Conservation (phyloP, 176 grass and related monocot genomes). For the Olyra latifolia region DNA sequence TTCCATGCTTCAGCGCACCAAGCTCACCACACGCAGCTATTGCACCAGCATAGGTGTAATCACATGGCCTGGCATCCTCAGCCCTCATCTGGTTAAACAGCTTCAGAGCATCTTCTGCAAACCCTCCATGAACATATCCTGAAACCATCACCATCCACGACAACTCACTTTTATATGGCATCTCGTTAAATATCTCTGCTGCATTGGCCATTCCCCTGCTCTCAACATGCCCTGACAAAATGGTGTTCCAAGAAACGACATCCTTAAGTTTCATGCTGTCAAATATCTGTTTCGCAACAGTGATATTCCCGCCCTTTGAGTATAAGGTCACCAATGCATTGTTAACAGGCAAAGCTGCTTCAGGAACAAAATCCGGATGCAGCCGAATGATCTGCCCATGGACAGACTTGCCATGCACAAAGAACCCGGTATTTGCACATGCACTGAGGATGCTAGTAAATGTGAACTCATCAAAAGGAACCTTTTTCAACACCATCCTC, state of each 20-base stretch:
- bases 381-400: conserved; percentile 64
- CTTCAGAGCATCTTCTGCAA: conserved; percentile 63
- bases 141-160: conserved; percentile 95
- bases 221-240: conserved; percentile 76
- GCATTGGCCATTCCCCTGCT: conserved; percentile 48
- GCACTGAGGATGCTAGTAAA: conserved; percentile 89
- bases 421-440: conserved; percentile 55
- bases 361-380: conserved; percentile 56
- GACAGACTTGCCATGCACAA: conserved; percentile 73
- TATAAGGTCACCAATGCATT: conserved; percentile 85
- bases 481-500: conserved; percentile 59
- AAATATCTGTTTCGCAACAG: conserved; percentile 61
- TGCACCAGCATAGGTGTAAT: conserved; percentile 73
- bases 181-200: conserved; percentile 58
- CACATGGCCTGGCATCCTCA: conserved; percentile 55
- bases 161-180: conserved; percentile 77
- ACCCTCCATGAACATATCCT: conserved; percentile 72
- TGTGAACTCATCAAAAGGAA: conserved; percentile 78
- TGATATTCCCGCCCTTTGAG: conserved; percentile 55
- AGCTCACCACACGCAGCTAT: conserved; percentile 81
- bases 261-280: conserved; percentile 61
- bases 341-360: conserved; percentile 67
- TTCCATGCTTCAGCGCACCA: conserved; percentile 57
- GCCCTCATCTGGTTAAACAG: conserved; percentile 66
- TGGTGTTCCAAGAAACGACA: conserved; percentile 86